These are phyloP conservation scores for Porphyra umbilicalis DNA, from an alignment of 31 red algal genomes.

Conservation along the genomic window DNA sequence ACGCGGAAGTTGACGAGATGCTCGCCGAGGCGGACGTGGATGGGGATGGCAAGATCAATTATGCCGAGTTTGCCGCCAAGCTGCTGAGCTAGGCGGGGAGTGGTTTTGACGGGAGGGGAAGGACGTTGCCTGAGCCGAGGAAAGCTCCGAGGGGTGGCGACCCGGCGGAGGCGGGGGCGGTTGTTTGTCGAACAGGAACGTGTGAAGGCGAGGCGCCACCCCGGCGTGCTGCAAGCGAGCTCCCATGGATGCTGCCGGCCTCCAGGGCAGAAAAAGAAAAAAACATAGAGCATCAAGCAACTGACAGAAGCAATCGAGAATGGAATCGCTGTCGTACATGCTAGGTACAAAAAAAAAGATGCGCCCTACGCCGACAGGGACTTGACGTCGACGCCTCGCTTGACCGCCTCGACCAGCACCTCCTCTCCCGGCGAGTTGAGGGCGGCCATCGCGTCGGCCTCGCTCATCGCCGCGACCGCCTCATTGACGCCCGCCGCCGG, in stretches of 20 bases:
- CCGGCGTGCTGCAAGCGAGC: too few species aligned
- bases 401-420: not conserved
- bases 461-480: not conserved
- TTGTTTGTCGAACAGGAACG: too few species aligned
- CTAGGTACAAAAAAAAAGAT: not conserved
- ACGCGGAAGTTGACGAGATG: constrained; percentile 73
- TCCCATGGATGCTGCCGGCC: too few species aligned
- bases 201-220: too few species aligned
- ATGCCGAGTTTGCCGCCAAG: constrained; percentile 40
- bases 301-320: too few species aligned
- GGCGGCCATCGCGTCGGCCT: not conserved
- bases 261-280: too few species aligned
- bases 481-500: not conserved
- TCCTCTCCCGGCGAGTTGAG: not conserved
- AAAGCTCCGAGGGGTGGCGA: too few species aligned
- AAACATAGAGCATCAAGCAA: too few species aligned
- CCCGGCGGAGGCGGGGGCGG: too few species aligned
- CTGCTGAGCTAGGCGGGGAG: constrained; percentile 6
- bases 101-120: not conserved
- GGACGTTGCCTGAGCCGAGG: not conserved
- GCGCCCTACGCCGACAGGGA: not conserved
- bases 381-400: not conserved
- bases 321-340: too few species aligned
- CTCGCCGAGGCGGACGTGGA: constrained; percentile 33
- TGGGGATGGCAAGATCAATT: constrained; percentile 59